Conservation (phyloP, 805 yeast species). For the Diddensiella santjacobensis region DNA sequence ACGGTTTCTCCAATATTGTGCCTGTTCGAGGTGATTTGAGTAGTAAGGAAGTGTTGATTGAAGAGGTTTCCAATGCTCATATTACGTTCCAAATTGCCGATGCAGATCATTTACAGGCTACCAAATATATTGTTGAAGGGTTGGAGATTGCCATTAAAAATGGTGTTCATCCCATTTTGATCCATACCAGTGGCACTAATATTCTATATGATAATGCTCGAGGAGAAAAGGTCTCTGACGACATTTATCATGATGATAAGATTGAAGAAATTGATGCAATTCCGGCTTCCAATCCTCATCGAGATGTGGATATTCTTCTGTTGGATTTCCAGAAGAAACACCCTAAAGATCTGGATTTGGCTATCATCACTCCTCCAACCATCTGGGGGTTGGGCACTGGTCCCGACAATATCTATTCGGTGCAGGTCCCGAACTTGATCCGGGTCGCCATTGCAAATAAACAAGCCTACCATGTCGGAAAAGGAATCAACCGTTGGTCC, state of each 20-base stretch:
- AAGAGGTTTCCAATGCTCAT: constrained; percentile 14
- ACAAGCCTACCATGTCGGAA: constrained; percentile 18
- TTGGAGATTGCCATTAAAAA: constrained; percentile 7
- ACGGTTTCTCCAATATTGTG: constrained; percentile 9
- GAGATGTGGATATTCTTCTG: constrained; percentile 18
- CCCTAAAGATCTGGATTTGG: constrained; percentile 9
- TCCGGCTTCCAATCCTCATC: constrained; percentile 18
- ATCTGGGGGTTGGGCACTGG: constrained; percentile 25
- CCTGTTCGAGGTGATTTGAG: constrained; percentile 12
- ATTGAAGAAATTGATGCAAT: constrained; percentile 14
- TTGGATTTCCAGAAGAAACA: constrained; percentile 10
- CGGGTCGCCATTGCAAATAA: constrained; percentile 9
- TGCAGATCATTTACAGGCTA: constrained; percentile 13
- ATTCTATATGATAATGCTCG: constrained; percentile 14
- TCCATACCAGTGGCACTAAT: constrained; percentile 22
- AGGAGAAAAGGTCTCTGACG: constrained; percentile 7
- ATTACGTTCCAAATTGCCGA: constrained; percentile 17
- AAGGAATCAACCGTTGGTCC: constrained; percentile 16
- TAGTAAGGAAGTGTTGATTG: constrained; percentile 3
- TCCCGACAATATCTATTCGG: constrained; percentile 15
- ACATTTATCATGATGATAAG: constrained; percentile 16
- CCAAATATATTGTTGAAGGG: constrained; percentile 14
- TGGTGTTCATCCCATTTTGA: constrained; percentile 14
- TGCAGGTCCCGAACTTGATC: constrained; percentile 15
- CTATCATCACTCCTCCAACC: constrained; percentile 22